Evolutionary conservation across 805 yeast genomes (phyloP), one percentile per base, ranked within the genome.

Genomic region (Nakazawaea molendinolei): DNA sequence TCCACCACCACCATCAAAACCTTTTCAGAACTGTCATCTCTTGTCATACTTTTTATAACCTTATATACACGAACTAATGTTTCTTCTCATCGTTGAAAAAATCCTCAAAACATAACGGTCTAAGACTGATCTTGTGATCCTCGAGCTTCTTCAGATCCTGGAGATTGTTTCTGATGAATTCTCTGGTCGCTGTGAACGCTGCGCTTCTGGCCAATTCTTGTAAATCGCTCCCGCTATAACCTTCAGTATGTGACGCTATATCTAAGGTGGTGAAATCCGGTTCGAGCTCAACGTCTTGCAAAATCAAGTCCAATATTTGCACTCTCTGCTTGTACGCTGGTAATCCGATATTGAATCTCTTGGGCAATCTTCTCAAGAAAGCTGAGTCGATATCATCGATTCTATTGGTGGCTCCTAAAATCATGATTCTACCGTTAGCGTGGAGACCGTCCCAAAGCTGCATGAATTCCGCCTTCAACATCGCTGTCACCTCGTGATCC

Each of bases 401-500:
- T 45, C 98, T 68, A 55, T 90, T 90, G 1, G 98, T 90, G 8
- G 97, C 97, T 3, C 97, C 98, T 49, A 90, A 71, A 2, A 90
- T 86, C 63, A 90, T 63, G 4, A 92, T 73, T 31, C 95, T 68
- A 2, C 95, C 95, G n/a, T 60, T 55, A 8, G 83, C 71, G 6
- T 73, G 60, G 22, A 90, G 64, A 0, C 98, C 98, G 56, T 90
- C 98, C 97, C 97, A 90, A 34, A 90, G 63, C 0, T 96, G 86
- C 97, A 90, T 90, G 52, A 90, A 92, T 58, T 90, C 97, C 1
- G 97, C 95, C 59, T 90, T 90, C 43, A 90, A 65, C 72, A 82
- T 80, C 1, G 96, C 86, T 21, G 95, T 87, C n/a, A 86, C 87
- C 59, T 90, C 98, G 60, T 90, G 97, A 59, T 90, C 98, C 33